Conservation (phyloP, 2,329 filamentous ascomycete genomes). For the Penicillium hesseltinei region DNA sequence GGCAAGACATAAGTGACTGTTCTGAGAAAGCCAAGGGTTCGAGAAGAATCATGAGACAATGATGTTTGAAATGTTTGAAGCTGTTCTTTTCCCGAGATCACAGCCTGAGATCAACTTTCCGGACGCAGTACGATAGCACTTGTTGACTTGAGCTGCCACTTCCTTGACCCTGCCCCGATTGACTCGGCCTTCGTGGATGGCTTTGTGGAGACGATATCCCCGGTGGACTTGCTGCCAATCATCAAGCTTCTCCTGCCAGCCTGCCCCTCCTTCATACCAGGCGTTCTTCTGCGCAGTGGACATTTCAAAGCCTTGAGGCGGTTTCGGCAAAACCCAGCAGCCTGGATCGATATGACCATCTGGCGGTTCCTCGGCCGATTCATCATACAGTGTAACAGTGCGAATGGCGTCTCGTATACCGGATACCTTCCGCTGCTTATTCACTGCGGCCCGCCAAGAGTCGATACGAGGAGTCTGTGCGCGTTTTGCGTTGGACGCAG, state of each 20-base stretch:
- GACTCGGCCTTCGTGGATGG: conserved; percentile 35
- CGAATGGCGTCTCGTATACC: conserved; percentile 32
- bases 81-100: neutral
- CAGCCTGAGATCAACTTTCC: conserved; percentile 10
- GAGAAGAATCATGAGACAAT: neutral
- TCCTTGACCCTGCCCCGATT: conserved; percentile 36
- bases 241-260: conserved; percentile 41
- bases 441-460: conserved; percentile 42
- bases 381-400: conserved; percentile 34
- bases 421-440: conserved; percentile 31
- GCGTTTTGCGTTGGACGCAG: conserved; percentile 15
- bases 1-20: neutral
- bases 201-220: conserved; percentile 39
- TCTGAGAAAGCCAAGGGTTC: neutral
- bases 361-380: conserved; percentile 39
- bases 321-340: conserved; percentile 42
- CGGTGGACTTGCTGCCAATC: conserved; percentile 40
- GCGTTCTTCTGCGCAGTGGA: conserved; percentile 36
- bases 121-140: conserved; percentile 19
- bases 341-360: conserved; percentile 42
- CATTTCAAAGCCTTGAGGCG: conserved; percentile 39
- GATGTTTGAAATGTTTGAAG: neutral
- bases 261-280: conserved; percentile 41
- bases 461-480: conserved; percentile 33
- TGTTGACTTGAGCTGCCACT: conserved; percentile 23